Base-by-base conservation (phyloP, 2,329 filamentous ascomycete species). In the Colletotrichum sansevieriae region DNA sequence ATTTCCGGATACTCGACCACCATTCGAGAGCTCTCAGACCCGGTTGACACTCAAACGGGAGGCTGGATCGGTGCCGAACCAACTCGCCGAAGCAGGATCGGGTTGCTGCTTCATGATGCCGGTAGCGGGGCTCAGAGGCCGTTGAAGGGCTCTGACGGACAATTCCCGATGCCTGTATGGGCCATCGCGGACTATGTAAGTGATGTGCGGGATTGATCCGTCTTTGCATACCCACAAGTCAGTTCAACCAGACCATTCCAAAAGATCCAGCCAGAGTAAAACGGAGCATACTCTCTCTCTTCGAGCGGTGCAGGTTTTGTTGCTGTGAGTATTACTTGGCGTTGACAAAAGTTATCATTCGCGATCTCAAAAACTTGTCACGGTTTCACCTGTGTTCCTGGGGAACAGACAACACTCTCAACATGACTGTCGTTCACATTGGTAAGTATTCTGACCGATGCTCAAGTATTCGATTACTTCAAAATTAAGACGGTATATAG, bases 381-480 rank as follows among this genome's bases (percentile, higher is more conserved):
- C 37, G 9, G 37, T 15, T 39, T 39, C 10, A 9, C 13, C 10
- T 15, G 37, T 9, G 13, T 9, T 39, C 37, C 13, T 29, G 2
- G 4, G 13, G 37, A 39, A 9, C 37, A 10, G 9, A 39, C 33
- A 55, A 13, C 15, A 3, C 35, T 12, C 35, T 49, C 56, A 54
- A 54, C n/a, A 80, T 80, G 77, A 79, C 77, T 22, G 72, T 80
- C 47, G 66, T 80, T 63, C 78, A 80, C 12, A 78, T 80, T 22
- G 78, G 78, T 79, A 37, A 33, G 74, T 29, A 29, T 29, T 9
- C 29, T 29, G 8, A 1, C 9, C 9, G 29, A 29, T 25, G 25
- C 3, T 25, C 25, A 25, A 25, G 1, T 4, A 4, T 5, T 25
- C 25, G 4, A 4, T 25, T 1, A 39, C 35, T 13, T 25, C 20